Conservation (phyloP, 371 early-diverging fungal genomes). For the Mycotypha africana region DNA sequence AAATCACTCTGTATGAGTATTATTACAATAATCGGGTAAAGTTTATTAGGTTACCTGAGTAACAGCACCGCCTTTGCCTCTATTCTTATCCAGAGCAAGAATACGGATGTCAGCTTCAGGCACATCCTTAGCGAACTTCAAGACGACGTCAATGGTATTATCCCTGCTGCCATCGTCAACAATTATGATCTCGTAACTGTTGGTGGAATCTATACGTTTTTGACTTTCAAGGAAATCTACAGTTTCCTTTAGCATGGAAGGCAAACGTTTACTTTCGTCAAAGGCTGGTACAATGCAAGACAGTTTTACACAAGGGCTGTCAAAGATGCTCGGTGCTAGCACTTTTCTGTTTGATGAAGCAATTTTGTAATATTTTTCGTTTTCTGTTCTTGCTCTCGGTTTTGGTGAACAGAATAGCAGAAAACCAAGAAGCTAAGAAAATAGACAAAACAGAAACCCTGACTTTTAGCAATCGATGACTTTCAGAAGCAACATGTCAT, state of each 20-base stretch:
- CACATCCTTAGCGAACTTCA: slow-evolving; percentile 58
- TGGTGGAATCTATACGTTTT: slow-evolving; percentile 28
- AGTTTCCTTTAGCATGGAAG: slow-evolving; percentile 79
- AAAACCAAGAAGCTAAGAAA: slow-evolving; percentile 30
- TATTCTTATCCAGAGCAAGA: slow-evolving; percentile 73
- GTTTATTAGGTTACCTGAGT: slow-evolving; percentile 60
- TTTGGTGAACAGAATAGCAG: slow-evolving; percentile 43
- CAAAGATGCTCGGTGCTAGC: slow-evolving; percentile 32
- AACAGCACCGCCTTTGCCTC: slow-evolving; percentile 95
- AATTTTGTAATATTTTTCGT: slow-evolving; percentile 48
- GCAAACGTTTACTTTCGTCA: slow-evolving; percentile 83
- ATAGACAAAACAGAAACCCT: no score
- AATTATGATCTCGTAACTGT: slow-evolving; percentile 80
- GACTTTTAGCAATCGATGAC: no score
- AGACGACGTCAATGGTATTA: slow-evolving; percentile 63
- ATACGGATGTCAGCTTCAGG: slow-evolving; percentile 61
- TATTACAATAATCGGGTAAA: not conserved
- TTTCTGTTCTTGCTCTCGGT: slow-evolving; percentile 47
- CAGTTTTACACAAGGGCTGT: slow-evolving; percentile 53
- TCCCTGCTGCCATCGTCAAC: slow-evolving; percentile 92
- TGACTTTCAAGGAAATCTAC: slow-evolving; percentile 55
- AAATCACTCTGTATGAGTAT: not conserved
- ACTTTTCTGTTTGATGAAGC: slow-evolving; percentile 24
- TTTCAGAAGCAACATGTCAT: no score
- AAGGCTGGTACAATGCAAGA: slow-evolving; percentile 89